These are phyloP conservation scores for Dipteronia sinensis DNA, from an alignment of 345 rosid species.

Conservation along the genomic window DNA sequence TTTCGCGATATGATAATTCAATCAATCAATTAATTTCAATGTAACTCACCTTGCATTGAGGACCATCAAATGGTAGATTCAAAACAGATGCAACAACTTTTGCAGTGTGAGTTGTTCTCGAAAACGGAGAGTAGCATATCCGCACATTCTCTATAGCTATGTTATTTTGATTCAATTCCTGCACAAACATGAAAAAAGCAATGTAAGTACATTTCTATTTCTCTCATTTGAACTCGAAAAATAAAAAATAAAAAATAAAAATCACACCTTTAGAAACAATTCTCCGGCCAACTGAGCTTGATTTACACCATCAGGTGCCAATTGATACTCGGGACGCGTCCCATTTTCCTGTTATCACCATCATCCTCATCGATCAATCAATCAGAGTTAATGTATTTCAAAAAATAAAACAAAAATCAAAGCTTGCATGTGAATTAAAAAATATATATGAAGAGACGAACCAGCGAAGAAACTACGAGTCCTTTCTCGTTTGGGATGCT, in stretches of 20 bases:
- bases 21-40: background rate
- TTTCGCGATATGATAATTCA: background rate
- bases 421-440: background rate
- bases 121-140: conserved; percentile 89
- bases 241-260: background rate
- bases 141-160: conserved; percentile 61
- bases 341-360: conserved; percentile 69
- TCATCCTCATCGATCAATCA: background rate
- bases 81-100: conserved; percentile 65
- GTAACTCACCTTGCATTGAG: conserved; percentile 66
- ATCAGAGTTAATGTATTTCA: background rate
- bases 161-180: conserved; percentile 69
- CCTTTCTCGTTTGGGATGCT: conserved; percentile 93
- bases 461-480: conserved; percentile 77
- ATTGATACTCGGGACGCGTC: conserved; percentile 52
- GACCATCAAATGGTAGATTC: conserved; percentile 65
- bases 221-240: background rate
- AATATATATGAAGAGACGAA: conserved; percentile 19
- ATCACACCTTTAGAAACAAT: conserved; percentile 60
- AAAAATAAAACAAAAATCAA: background rate
- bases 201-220: background rate
- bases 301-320: conserved; percentile 68
- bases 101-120: conserved; percentile 89
- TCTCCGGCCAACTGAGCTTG: conserved; percentile 83
- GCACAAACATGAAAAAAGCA: conserved; percentile 20